These are phyloP conservation scores for Ophiocordyceps camponoti-leonardi DNA, from an alignment of 2,329 filamentous ascomycete species.

Conservation along the genomic window DNA sequence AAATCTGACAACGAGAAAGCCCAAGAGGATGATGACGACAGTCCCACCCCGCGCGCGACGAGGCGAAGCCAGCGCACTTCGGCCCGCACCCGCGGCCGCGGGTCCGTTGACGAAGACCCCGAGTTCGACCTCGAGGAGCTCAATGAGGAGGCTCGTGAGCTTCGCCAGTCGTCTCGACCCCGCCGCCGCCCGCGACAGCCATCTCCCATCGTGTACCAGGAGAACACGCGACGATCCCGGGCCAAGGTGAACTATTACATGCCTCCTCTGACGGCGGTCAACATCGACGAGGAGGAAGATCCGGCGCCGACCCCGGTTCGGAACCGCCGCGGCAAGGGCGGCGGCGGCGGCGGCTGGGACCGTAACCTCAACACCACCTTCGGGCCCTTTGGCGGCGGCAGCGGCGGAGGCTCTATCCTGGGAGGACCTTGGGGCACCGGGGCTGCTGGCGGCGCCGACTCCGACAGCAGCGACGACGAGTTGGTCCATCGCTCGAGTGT, in stretches of 20 bases:
- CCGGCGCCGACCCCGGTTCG: slow-evolving; percentile 51
- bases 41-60: slow-evolving; percentile 32
- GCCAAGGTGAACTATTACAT: slow-evolving; percentile 71
- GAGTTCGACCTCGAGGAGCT: slow-evolving; percentile 46
- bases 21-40: slow-evolving; percentile 27
- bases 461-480: slow-evolving; percentile 95
- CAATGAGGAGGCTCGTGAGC: slow-evolving; percentile 46
- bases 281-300: slow-evolving; percentile 59
- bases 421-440: slow-evolving; percentile 58
- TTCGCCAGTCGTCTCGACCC: slow-evolving; percentile 35
- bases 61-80: slow-evolving; percentile 24
- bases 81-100: slow-evolving; percentile 28
- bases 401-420: slow-evolving; percentile 53
- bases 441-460: slow-evolving; percentile 66
- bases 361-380: slow-evolving; percentile 76
- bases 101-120: slow-evolving; percentile 39
- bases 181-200: slow-evolving; percentile 32
- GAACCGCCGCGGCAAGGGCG: slow-evolving; percentile 45
- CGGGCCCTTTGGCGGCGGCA: slow-evolving; percentile 81
- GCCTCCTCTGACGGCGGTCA: slow-evolving; percentile 42
- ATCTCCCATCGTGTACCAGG: slow-evolving; percentile 42
- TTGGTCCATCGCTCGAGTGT: slow-evolving; percentile 42
- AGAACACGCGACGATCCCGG: slow-evolving; percentile 33
- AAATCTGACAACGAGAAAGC: slow-evolving; percentile 21
- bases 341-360: slow-evolving; percentile 47